Evolutionary conservation across 2,329 filamentous ascomycete genomes (phyloP), one percentile per base, ranked within the genome.

Genomic region (Cadophora malorum): DNA sequence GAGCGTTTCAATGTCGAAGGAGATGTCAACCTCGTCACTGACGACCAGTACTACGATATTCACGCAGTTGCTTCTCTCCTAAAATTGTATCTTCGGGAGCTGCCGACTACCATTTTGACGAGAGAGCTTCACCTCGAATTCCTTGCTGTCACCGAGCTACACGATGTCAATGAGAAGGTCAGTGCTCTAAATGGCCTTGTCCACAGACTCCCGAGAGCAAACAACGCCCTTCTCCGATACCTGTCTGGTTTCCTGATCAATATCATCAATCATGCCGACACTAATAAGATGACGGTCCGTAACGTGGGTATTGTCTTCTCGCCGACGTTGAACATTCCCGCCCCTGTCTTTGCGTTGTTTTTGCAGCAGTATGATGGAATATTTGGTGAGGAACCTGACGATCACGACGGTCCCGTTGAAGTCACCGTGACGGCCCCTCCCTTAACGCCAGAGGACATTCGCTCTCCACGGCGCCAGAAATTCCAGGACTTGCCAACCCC

Each of bases 261-360:
- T 76, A 95, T 99, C 74, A 93, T 97, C 76, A 94, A 96, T 79
- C 94, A 97, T 74, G 85, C 93, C 7, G 90, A 92, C 74, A 84
- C 91, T 70, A 99, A 99, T 83, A 98, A 97, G 84, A 99, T 99
- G 96, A 97, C 92, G 12, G 92, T 97, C 64, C 90, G 95, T 72
- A 99, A 99, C 76, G 93, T 99, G 65, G 95, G 96, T 71, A 98
- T 99, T 74, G 95, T 99, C 66, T 99, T 99, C 79, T 97, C 96
- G 19, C 96, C 96, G 0, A 98, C 96, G 0, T 85, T 99, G 64
- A 98, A 98, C 79, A 97, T 99, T 53, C 95, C 96, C 0, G 94
- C 94, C 0, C 94, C 95, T 0, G 91, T 99, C 12, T 97, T 99
- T 78, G 94, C 94, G 3, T 86, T 96, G 79, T 96, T 99, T 79